phyloP scores from a whole-genome alignment of 768 basidiomycete species.

The Tylopilus sp. region DNA sequence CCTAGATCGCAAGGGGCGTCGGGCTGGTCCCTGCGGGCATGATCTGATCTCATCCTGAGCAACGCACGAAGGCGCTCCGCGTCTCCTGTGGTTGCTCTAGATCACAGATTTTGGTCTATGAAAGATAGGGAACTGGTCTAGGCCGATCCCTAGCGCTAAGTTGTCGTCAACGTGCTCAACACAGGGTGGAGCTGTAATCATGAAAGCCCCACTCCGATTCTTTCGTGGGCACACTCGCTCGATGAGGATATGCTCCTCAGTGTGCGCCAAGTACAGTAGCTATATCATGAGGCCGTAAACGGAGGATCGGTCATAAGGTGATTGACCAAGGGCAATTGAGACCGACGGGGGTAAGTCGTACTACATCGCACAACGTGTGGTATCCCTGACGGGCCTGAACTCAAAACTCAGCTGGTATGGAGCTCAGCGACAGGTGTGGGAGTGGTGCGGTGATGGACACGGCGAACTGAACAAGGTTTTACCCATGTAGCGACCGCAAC shows the following conservation, averaged over 20 bases:
- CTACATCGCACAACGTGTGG: background rate
- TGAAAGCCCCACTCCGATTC: background rate
- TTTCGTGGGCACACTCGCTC: background rate
- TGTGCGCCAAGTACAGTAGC: background rate
- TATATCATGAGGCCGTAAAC: too few species aligned
- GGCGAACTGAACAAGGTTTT: slow-evolving; percentile 12
- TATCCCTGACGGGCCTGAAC: background rate
- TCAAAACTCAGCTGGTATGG: background rate
- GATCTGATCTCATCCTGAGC: background rate
- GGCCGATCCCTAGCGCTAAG: too few species aligned
- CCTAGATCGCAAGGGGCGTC: too few species aligned
- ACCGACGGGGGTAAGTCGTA: slow-evolving; percentile 1
- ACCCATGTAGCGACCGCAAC: background rate
- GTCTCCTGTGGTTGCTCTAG: background rate
- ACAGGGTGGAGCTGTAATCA: background rate
- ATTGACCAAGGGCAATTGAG: background rate
- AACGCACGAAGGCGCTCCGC: too few species aligned
- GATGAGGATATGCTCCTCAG: background rate
- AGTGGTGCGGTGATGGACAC: slow-evolving; percentile 7
- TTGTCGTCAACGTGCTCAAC: too few species aligned
- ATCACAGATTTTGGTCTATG: background rate
- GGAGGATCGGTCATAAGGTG: slow-evolving; percentile 2
- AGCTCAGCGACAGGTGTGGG: slow-evolving; percentile 17
- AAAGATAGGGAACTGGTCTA: too few species aligned
- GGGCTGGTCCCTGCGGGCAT: background rate